A percentile compares a stretch with the other conserved stretches of the same genome.
Evolutionary conservation across 768 basidiomycete genomes (phyloP).

Genomic region (Auriscalpium microsporum): DNA sequence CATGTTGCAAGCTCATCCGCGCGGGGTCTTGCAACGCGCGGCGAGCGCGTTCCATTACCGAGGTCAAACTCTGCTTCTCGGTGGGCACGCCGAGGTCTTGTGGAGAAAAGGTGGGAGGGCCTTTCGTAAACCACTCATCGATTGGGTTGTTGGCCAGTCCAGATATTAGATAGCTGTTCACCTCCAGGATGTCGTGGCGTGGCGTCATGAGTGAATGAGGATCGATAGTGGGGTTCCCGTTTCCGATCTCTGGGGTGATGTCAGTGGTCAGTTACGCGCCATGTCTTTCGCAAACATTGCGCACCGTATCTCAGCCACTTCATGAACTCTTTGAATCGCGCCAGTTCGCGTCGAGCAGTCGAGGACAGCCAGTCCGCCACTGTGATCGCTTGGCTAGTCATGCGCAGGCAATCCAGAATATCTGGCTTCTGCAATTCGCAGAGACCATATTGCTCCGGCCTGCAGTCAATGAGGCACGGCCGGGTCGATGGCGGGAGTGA

Average conservation of each 20-base stretch:
- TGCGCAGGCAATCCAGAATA: constrained; percentile 42
- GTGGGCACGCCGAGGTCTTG: constrained; percentile 40
- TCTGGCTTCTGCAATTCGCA: constrained; percentile 49
- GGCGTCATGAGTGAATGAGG: constrained; percentile 33
- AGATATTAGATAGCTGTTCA: constrained; percentile 68
- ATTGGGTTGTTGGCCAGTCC: constrained; percentile 61
- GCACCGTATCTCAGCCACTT: constrained; percentile 68
- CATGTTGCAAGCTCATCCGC: constrained; percentile 43
- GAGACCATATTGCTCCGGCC: constrained; percentile 42
- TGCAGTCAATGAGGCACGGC: constrained; percentile 21
- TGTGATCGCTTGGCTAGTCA: constrained; percentile 50
- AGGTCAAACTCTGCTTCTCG: constrained; percentile 26
- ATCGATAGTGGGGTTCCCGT: constrained; percentile 46
- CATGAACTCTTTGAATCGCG: constrained; percentile 72
- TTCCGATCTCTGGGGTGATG: constrained; percentile 34
- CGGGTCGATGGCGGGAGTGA: constrained; percentile 5
- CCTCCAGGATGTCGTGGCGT: constrained; percentile 70
- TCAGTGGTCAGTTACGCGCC: background rate
- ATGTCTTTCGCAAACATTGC: background rate
- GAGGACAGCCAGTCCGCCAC: constrained; percentile 62
- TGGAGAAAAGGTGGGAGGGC: constrained; percentile 42
- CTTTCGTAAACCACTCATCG: constrained; percentile 75
- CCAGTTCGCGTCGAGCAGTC: constrained; percentile 56
- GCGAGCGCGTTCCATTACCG: constrained; percentile 40
- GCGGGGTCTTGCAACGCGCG: constrained; percentile 38